A percentile compares a stretch with the other conserved stretches of the same genome.
These are phyloP conservation scores for Coniochaeta sp. DNA, from an alignment of 2,329 filamentous ascomycete species.

Conservation along the genomic window DNA sequence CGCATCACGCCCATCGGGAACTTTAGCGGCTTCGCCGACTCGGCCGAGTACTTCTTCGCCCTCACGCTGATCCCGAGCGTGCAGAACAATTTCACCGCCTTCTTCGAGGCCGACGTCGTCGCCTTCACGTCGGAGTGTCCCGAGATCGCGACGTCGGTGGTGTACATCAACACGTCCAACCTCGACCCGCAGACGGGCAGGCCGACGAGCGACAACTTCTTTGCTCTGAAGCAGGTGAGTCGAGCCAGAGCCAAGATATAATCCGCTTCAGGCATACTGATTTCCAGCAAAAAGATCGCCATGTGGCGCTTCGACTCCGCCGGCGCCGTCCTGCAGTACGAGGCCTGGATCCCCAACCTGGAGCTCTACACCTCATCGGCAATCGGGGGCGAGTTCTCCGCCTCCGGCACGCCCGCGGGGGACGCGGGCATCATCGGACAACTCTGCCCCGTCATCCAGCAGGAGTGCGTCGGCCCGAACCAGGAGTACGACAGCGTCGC, in stretches of 20 bases:
- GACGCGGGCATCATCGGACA: conserved; percentile 15
- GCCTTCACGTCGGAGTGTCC: conserved; percentile 26
- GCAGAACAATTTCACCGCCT: conserved; percentile 20
- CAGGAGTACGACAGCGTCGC: conserved; percentile 25
- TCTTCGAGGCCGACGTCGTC: conserved; percentile 23
- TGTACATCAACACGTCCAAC: conserved; percentile 23
- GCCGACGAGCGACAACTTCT: conserved; percentile 19
- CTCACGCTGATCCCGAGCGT: conserved; percentile 26
- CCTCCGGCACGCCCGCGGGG: conserved; percentile 17
- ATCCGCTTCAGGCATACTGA: background rate
- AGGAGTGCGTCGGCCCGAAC: conserved; percentile 26
- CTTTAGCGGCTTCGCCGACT: conserved; percentile 32
- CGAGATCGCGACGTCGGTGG: conserved; percentile 26
- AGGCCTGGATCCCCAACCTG: conserved; percentile 34
- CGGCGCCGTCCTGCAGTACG: conserved; percentile 33
- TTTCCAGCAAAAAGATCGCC: conserved; percentile 19
- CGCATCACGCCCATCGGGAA: conserved; percentile 33
- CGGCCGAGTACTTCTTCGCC: conserved; percentile 38
- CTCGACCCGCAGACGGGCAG: conserved; percentile 21
- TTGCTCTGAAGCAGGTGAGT: conserved; percentile 25
- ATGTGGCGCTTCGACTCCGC: conserved; percentile 39
- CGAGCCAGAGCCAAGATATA: too few relatives aligned
- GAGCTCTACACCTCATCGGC: conserved; percentile 25
- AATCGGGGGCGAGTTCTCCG: conserved; percentile 18
- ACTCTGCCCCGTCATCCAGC: conserved; percentile 26